Percentiles rank a stretch among this genome's conserved stretches.
Conservation (phyloP, 2,329 filamentous ascomycete species). For the Coniochaeta sp. region DNA sequence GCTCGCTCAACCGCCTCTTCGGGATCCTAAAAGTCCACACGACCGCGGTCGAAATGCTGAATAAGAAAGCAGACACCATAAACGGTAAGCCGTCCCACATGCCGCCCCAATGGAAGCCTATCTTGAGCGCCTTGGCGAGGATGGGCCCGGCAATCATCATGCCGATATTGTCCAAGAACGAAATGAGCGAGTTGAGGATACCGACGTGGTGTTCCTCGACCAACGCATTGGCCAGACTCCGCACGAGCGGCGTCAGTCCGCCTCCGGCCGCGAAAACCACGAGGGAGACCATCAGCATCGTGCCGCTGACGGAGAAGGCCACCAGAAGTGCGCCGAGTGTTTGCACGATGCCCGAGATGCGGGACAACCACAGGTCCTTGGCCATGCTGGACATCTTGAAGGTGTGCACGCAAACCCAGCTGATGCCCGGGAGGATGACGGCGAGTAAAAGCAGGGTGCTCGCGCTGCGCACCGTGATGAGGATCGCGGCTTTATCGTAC, state of each 20-base stretch:
- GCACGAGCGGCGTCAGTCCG: constrained; percentile 34
- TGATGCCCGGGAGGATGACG: constrained; percentile 27
- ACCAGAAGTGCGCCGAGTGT: constrained; percentile 29
- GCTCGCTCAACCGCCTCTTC: background rate
- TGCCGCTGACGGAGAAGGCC: constrained; percentile 25
- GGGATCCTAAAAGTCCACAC: constrained; percentile 21
- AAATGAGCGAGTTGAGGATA: constrained; percentile 44
- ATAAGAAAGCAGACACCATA: constrained; percentile 27
- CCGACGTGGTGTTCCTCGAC: constrained; percentile 48
- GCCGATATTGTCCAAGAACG: constrained; percentile 42
- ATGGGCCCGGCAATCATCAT: constrained; percentile 37
- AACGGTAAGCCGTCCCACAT: constrained; percentile 44
- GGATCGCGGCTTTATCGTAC: constrained; percentile 36
- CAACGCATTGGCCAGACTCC: constrained; percentile 44
- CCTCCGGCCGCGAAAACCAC: constrained; percentile 36
- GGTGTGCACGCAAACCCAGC: constrained; percentile 22
- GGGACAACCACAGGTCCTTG: constrained; percentile 33
- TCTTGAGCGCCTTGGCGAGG: constrained; percentile 37
- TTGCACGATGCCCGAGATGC: constrained; percentile 23
- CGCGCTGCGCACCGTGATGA: constrained; percentile 30
- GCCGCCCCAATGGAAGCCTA: constrained; percentile 38
- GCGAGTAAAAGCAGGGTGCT: constrained; percentile 30
- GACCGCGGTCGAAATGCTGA: constrained; percentile 19
- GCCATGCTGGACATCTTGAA: constrained; percentile 22
- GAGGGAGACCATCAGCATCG: constrained; percentile 30